A percentile compares a stretch with the other conserved stretches of the same genome.
Conservation (phyloP, 1,284 basidiomycete species). For the Rugosomyces carneus region DNA sequence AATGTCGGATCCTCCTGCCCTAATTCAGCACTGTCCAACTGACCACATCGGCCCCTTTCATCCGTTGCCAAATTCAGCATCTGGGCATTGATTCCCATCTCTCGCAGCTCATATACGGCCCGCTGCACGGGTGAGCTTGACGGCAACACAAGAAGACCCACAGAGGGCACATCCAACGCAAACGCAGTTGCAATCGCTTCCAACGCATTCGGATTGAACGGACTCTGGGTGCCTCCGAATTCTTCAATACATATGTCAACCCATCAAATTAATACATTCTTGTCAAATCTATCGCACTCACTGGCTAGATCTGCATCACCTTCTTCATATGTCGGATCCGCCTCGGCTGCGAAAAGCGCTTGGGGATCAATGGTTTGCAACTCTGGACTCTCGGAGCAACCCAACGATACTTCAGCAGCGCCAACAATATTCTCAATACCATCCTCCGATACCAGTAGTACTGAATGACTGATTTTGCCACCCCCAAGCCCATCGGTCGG, state of each 20-base stretch:
- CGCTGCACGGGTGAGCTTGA: slow-evolving; percentile 52
- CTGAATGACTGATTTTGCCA: slow-evolving; percentile 46
- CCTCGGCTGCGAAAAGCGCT: slow-evolving; percentile 14
- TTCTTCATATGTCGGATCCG: slow-evolving; percentile 13
- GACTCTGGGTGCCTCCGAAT: slow-evolving; percentile 38
- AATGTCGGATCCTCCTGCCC: slow-evolving; percentile 49
- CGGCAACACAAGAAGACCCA: slow-evolving; percentile 62
- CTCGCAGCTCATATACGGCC: slow-evolving; percentile 55
- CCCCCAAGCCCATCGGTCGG: slow-evolving; percentile 23
- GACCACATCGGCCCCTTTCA: slow-evolving; percentile 36
- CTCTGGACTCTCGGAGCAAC: slow-evolving; percentile 7
- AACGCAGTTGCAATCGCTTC: slow-evolving; percentile 67
- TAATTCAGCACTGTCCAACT: slow-evolving; percentile 29
- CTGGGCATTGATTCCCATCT: slow-evolving; percentile 63
- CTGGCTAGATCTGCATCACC: slow-evolving; percentile 21
- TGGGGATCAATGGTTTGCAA: slow-evolving; percentile 15
- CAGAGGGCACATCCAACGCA: slow-evolving; percentile 63
- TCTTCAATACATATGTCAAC: slow-evolving; percentile 28
- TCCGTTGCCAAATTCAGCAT: slow-evolving; percentile 46
- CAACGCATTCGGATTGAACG: slow-evolving; percentile 47
- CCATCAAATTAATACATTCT: slow-evolving; percentile 6
- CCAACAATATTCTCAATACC: slow-evolving; percentile 48
- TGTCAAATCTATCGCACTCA: slow-evolving; percentile 16
- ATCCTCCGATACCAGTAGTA: slow-evolving; percentile 51
- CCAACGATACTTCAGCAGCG: slow-evolving; percentile 20